Percentiles rank a stretch among this genome's conserved stretches.
Conservation (phyloP, 192 early-diverging fungal genomes). For the Rhizophagus clarus region DNA sequence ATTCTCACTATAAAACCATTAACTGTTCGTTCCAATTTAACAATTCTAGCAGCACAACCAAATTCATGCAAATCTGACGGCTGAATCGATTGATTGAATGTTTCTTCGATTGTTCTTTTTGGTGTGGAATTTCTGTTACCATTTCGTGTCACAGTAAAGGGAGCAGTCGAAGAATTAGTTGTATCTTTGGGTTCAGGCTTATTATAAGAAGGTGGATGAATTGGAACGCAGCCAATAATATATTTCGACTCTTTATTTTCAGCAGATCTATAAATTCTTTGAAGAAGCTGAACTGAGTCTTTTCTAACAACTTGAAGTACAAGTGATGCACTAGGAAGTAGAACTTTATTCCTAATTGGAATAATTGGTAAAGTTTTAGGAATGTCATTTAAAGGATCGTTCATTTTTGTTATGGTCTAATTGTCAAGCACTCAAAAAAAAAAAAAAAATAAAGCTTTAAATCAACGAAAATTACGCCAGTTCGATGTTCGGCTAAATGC, state of each 20-base stretch:
- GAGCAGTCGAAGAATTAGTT: neutral
- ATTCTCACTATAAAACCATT: constrained; percentile 64
- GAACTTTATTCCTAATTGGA: constrained; percentile 57
- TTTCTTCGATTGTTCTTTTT: constrained; percentile 26
- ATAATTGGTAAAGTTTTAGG: constrained; percentile 52
- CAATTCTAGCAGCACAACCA: constrained; percentile 56
- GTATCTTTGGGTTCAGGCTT: neutral
- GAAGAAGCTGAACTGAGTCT: constrained; percentile 57
- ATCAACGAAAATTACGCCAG: too few relatives aligned
- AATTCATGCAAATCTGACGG: constrained; percentile 40
- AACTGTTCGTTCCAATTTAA: constrained; percentile 58
- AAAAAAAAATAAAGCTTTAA: too few relatives aligned
- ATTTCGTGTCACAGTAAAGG: neutral
- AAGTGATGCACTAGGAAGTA: constrained; percentile 66
- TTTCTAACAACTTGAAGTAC: constrained; percentile 59
- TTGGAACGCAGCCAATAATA: constrained; percentile 49
- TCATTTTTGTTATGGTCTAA: too few relatives aligned
- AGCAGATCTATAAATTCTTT: constrained; percentile 42
- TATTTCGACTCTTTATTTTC: constrained; percentile 45
- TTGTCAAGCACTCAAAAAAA: too few relatives aligned
- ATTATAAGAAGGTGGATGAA: constrained; percentile 2
- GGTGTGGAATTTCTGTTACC: neutral
- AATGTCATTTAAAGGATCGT: neutral
- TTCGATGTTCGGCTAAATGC: too few relatives aligned
- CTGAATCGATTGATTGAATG: constrained; percentile 1